Evolutionary conservation across 306 rosid genomes (phyloP).

Genomic region (Corylus avellana): DNA sequence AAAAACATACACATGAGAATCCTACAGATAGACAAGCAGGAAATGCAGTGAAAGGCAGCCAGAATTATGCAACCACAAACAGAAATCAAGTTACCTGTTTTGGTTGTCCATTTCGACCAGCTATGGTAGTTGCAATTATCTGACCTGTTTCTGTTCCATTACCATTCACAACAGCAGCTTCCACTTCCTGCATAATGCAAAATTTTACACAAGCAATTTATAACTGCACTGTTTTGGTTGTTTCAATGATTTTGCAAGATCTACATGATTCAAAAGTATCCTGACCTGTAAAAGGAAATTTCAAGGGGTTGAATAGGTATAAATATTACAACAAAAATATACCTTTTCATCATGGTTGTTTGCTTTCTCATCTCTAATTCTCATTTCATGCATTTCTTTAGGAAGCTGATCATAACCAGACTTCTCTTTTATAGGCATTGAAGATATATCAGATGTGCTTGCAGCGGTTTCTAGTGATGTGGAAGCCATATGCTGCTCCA

Average conservation of each 20-base stretch:
- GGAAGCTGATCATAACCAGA: constrained; percentile 66
- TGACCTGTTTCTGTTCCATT: constrained; percentile 90
- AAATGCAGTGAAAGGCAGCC: neutral
- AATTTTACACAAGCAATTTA: neutral
- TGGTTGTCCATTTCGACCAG: constrained; percentile 79
- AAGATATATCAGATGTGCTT: constrained; percentile 46
- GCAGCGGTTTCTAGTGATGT: constrained; percentile 42
- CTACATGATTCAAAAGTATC: neutral
- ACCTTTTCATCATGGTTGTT: constrained; percentile 67
- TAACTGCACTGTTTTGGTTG: neutral
- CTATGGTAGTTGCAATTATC: constrained; percentile 72
- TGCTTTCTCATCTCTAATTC: constrained; percentile 66
- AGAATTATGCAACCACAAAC: constrained; percentile 12
- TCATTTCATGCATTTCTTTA: constrained; percentile 67
- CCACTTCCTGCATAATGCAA: constrained; percentile 59
- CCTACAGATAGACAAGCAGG: constrained; percentile 1
- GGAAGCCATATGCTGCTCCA: constrained; percentile 39
- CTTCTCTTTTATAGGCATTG: constrained; percentile 46
- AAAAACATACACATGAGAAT: neutral
- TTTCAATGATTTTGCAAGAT: neutral
- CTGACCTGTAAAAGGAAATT: constrained; percentile 3
- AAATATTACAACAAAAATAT: neutral
- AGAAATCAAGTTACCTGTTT: constrained; percentile 60
- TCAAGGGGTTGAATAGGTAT: constrained; percentile 4
- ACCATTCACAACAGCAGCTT: constrained; percentile 61